Evolutionary conservation across 768 basidiomycete species (phyloP).

Genomic region (Hygrophorus pudorinus): DNA sequence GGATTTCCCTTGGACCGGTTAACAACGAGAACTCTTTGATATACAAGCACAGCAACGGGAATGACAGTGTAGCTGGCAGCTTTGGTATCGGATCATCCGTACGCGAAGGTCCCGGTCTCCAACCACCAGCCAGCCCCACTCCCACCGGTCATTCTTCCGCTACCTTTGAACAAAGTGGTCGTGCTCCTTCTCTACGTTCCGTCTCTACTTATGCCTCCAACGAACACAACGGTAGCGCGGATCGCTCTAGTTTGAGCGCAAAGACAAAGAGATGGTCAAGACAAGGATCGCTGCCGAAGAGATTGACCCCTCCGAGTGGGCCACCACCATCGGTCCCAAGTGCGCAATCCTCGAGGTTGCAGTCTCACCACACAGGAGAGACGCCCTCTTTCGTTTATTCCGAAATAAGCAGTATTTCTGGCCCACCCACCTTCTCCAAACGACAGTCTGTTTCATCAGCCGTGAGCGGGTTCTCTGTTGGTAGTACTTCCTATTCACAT

Average conservation of each 20-base stretch:
- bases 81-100: slow-evolving; percentile 11
- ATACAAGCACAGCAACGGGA: slow-evolving; percentile 16
- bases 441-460: slow-evolving; percentile 42
- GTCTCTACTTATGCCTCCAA: slow-evolving; percentile 35
- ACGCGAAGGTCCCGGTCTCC: slow-evolving; percentile 7
- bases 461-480: slow-evolving; percentile 31
- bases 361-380: slow-evolving; percentile 19
- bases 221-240: slow-evolving; percentile 23
- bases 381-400: slow-evolving; percentile 28
- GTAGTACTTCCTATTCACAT: slow-evolving; percentile 26
- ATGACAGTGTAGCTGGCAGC: slow-evolving; percentile 9
- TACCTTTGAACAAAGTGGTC: slow-evolving; percentile 27
- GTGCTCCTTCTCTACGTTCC: slow-evolving; percentile 33
- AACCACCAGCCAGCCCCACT: slow-evolving; percentile 18
- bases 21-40: slow-evolving; percentile 11
- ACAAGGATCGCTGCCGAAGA: slow-evolving; percentile 38
- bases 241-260: slow-evolving; percentile 28
- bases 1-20: slow-evolving; percentile 9
- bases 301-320: slow-evolving; percentile 47
- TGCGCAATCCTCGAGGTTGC: slow-evolving; percentile 16
- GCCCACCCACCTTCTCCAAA: slow-evolving; percentile 43
- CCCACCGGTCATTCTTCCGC: slow-evolving; percentile 23
- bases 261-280: slow-evolving; percentile 45
- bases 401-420: slow-evolving; percentile 33
- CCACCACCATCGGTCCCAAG: slow-evolving; percentile 42